phyloP scores from a whole-genome alignment of 2,329 filamentous ascomycete genomes.

The Colletotrichum trifolii region DNA sequence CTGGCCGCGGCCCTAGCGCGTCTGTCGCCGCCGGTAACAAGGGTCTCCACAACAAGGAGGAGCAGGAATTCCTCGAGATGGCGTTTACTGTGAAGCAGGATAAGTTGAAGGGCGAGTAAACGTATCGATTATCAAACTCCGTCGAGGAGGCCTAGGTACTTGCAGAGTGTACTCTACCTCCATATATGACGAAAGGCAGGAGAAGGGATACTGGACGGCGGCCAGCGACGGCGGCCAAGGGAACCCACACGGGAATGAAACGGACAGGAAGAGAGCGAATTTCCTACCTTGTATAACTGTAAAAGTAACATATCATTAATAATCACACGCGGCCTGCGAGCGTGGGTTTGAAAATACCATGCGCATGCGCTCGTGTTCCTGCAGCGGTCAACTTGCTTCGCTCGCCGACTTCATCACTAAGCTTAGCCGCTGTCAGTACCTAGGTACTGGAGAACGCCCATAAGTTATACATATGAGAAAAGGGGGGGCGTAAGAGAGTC shows the following conservation, averaged over 20 bases:
- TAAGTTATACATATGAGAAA: too few species aligned
- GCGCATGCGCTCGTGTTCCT: too few species aligned
- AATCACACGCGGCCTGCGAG: background rate
- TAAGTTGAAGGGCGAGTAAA: constrained; percentile 75
- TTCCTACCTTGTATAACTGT: constrained; percentile 18
- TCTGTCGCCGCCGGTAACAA: constrained; percentile 95
- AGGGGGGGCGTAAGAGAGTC: too few species aligned
- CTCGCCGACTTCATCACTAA: too few species aligned
- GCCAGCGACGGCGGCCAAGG: background rate
- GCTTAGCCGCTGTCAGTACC: too few species aligned
- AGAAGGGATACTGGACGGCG: constrained; percentile 19
- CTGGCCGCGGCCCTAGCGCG: constrained; percentile 91
- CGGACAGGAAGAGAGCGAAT: background rate
- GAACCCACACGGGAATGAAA: too few species aligned
- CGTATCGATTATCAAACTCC: background rate
- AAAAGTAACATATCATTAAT: constrained; percentile 18
- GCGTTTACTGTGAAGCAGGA: constrained; percentile 74
- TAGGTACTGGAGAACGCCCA: too few species aligned
- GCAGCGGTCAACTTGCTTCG: too few species aligned
- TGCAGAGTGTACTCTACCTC: too few species aligned
- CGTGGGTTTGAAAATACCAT: too few species aligned
- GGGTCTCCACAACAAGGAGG: constrained; percentile 88
- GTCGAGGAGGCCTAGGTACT: too few species aligned
- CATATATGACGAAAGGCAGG: constrained; percentile 11
- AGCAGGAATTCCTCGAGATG: constrained; percentile 80